These are phyloP conservation scores for Leucaena leucocephala DNA, from an alignment of 306 rosid genomes.

Conservation along the genomic window DNA sequence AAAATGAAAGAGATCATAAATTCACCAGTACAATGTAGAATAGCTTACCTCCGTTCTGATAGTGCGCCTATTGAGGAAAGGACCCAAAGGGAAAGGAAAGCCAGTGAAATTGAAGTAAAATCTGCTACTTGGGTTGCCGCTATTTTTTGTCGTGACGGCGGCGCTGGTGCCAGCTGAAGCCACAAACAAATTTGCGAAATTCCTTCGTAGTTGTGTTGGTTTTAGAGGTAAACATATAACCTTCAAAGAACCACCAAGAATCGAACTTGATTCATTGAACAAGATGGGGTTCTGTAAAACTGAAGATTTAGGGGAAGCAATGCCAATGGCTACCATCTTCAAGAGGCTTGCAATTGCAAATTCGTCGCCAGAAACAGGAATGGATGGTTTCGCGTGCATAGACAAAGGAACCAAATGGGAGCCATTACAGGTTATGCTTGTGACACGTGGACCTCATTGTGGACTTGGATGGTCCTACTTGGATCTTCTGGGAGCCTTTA, in stretches of 20 bases:
- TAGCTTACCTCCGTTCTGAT: conserved; percentile 71
- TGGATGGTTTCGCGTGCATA: neutral
- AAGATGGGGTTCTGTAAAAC: conserved; percentile 55
- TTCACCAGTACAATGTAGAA: conserved; percentile 5
- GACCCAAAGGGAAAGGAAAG: conserved; percentile 96
- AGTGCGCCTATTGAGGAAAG: conserved; percentile 83
- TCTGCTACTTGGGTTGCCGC: conserved; percentile 45
- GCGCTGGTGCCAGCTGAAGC: conserved; percentile 57
- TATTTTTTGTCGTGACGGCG: conserved; percentile 4
- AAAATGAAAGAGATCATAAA: neutral
- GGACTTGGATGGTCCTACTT: conserved; percentile 38
- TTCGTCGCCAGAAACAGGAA: conserved; percentile 16
- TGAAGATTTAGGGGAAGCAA: conserved; percentile 62
- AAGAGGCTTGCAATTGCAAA: neutral
- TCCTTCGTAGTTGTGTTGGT: conserved; percentile 51
- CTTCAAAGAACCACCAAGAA: conserved; percentile 59
- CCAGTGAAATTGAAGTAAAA: conserved; percentile 97
- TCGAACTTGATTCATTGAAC: conserved; percentile 45
- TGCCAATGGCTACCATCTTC: conserved; percentile 59
- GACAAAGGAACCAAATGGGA: conserved; percentile 8
- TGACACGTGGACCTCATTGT: conserved; percentile 70
- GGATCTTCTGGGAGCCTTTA: conserved; percentile 37
- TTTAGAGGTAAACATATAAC: conserved; percentile 41
- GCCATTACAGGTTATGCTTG: conserved; percentile 50
- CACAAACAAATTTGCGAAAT: conserved; percentile 51